Percentiles rank a stretch among this genome's conserved stretches.
Conservation (phyloP, 148 eudicot genomes). For the Limonium bicolor region DNA sequence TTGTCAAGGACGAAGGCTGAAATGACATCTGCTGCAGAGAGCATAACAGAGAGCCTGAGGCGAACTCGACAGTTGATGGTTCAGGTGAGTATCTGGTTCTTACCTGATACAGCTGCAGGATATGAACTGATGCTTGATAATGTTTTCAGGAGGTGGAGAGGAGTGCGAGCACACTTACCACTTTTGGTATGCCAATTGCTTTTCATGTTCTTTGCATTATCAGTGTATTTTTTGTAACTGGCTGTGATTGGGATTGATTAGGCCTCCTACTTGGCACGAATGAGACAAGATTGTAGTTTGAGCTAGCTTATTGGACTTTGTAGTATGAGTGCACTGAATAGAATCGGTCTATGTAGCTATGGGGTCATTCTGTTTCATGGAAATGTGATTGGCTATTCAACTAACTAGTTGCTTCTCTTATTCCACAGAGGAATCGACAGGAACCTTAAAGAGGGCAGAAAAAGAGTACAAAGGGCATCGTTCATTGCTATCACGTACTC, state of each 20-base stretch:
- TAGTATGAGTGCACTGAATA: no score
- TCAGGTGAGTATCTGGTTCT: slow-evolving; percentile 38
- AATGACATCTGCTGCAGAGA: slow-evolving; percentile 95
- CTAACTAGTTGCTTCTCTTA: neutral
- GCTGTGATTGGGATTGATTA: no score
- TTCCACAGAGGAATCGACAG: slow-evolving; percentile 79
- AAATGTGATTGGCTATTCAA: no score
- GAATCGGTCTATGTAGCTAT: no score
- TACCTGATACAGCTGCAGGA: neutral
- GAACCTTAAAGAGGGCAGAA: slow-evolving; percentile 74
- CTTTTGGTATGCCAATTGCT: slow-evolving; percentile 43
- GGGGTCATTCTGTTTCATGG: no score
- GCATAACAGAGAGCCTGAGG: slow-evolving; percentile 92
- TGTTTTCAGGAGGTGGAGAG: slow-evolving; percentile 69
- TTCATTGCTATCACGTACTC: slow-evolving; percentile 68
- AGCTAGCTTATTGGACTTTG: no score
- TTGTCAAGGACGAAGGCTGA: slow-evolving; percentile 69
- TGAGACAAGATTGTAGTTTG: no score
- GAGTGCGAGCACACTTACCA: slow-evolving; percentile 59
- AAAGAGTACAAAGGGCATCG: slow-evolving; percentile 85
- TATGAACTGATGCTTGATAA: neutral
- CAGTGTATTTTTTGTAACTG: no score
- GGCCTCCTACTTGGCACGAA: no score
- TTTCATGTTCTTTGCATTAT: no score
- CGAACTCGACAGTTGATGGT: slow-evolving; percentile 91